Evolutionary conservation across 805 yeast genomes (phyloP).

Genomic region (Saturnispora quitensis): DNA sequence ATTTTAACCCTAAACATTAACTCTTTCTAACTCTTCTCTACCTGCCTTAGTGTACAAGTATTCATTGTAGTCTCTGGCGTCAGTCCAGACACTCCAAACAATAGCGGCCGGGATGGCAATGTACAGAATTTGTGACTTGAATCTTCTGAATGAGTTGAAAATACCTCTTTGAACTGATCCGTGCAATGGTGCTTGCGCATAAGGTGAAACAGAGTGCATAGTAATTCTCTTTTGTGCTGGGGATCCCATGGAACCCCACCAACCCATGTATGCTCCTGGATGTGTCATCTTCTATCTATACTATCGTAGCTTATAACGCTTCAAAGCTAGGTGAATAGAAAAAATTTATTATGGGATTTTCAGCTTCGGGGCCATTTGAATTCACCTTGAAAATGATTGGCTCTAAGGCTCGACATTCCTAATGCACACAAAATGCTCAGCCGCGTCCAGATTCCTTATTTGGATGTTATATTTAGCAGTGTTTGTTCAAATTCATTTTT

Average conservation of each 20-base stretch:
- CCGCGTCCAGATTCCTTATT: neutral
- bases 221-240: slow-evolving; percentile 82
- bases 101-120: slow-evolving; percentile 68
- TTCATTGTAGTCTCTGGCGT: slow-evolving; percentile 84
- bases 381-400: neutral
- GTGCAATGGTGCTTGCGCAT: slow-evolving; percentile 85
- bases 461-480: neutral
- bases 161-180: slow-evolving; percentile 78
- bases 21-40: slow-evolving; percentile 82
- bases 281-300: slow-evolving; percentile 23
- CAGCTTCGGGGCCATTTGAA: neutral
- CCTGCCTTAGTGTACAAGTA: slow-evolving; percentile 97
- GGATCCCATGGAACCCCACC: slow-evolving; percentile 94
- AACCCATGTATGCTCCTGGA: slow-evolving; percentile 80
- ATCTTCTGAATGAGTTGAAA: slow-evolving; percentile 93
- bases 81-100: slow-evolving; percentile 80
- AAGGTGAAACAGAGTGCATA: slow-evolving; percentile 86
- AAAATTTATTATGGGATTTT: neutral
- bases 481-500: neutral
- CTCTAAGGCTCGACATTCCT: neutral
- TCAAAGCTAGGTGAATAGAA: neutral
- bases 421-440: neutral
- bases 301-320: neutral
- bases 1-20: slow-evolving; percentile 25
- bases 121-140: slow-evolving; percentile 73